Evolutionary conservation across 1,284 basidiomycete species (phyloP), one percentile per base, ranked within the genome.

Genomic region (Tetrapyrgos nigripes): DNA sequence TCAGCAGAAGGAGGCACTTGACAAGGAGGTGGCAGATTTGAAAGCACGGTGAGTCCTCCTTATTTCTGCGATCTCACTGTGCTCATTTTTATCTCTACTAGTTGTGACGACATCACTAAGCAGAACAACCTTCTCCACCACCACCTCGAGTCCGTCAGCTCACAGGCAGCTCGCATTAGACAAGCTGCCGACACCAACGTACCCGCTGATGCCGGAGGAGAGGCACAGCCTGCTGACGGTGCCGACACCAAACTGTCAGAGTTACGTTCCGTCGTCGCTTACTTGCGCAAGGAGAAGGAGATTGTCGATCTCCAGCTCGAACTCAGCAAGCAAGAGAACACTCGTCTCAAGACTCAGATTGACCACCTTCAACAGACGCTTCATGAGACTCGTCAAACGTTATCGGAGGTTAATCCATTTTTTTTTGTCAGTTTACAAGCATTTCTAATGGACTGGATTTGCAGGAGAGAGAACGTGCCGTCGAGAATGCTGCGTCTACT

Each of bases 251-350:
- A 89, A 67, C 62, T 90, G 14, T 79, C 87, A 0, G 91, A 94
- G 65, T 77, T 96, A 17, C 90, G 90, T 45, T 87, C 89, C 33
- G 90, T 97, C 19, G 89, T 96, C 48, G 82, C 87, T 1, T 95
- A 92, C 73, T 77, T 96, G 31, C 86, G 94, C 27, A 92, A 91
- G 66, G 94, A 96, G 77, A 95, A 96, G 75, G 93, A 96, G 70
- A 93, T 96, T 56, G 89, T 92, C 43, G 93, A 96, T 63, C 82
- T 96, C 35, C 92, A 96, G 66, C 82, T 94, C 45, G 92, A 96
- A 67, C 83, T 96, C 53, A 84, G 86, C 77, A 93, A 93, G 75
- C 92, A 95, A 70, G 94, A 96, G 75, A 91, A 83, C 62, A 76
- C 85, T 6, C 85, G 94, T 1, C 75, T 94, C 50, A 92, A 91